Evolutionary conservation across 345 rosid species (phyloP), one percentile per base, ranked within the genome.

Genomic region (Eucalyptus globulus): DNA sequence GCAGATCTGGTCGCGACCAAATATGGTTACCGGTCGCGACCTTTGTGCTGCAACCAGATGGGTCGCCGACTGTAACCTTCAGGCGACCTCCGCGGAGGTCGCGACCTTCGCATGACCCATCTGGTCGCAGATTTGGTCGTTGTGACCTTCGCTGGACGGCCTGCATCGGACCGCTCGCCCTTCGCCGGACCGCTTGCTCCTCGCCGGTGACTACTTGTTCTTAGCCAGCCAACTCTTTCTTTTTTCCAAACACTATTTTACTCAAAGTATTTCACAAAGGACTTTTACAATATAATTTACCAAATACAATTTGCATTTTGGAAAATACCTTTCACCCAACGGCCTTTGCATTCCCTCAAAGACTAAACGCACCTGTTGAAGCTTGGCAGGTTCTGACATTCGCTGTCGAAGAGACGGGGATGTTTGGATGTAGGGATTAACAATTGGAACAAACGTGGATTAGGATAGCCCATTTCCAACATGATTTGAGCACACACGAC

Each of bases 111-210:
- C 5, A 4, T 4, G 1, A 50, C 0, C 17, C 19, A 15, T 50
- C 0, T 15, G 0, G 19, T 50, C 53, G 3, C 43, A 37, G 37
- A 51, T 51, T 7, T 51, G 9, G 9, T 3, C 0, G 22, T 2
- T 0, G 9, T 0, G 2, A 51, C 54, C 22, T 22, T 51, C 1
- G 9, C 9, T 1, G 2, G 0, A 16, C 0, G 1, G 54, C 54
- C 1, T 51, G 22, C 22, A 51, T 51, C 2, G 4, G 54, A 50
- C 8, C 1, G 1, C 53, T 8, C 8, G 2, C 21, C 54, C 54
- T 51, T 51, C 21, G 0, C 2, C 4, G 0, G 4, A 51, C 2
- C 0, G 1, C 22, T 51, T 51, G 22, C 8, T 51, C 54, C 54
- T 51, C 22, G 4, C 0, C 9, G 4, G 0, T 4, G 0, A 51